These are phyloP conservation scores for Amorphotheca resinae DNA, from an alignment of 495 filamentous ascomycete species.

Conservation along the genomic window DNA sequence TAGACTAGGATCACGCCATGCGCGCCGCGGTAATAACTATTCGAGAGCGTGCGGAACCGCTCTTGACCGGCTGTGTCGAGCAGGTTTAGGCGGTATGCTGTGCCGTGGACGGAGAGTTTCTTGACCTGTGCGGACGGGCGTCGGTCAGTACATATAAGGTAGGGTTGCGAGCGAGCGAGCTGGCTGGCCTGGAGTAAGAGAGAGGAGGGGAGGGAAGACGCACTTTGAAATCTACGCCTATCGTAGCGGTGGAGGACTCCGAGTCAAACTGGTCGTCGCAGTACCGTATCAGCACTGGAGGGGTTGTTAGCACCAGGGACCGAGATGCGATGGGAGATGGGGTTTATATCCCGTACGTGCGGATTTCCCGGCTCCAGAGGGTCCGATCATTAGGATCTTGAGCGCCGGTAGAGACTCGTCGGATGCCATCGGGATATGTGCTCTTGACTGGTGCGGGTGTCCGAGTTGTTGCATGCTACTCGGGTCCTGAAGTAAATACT, in stretches of 20 bases:
- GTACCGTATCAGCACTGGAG: slow-evolving; percentile 31
- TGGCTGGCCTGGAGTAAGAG: background rate
- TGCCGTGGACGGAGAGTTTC: slow-evolving; percentile 35
- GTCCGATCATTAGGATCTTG: slow-evolving; percentile 41
- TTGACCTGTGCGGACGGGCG: slow-evolving; percentile 13
- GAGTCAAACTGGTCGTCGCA: slow-evolving; percentile 50
- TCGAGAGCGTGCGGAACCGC: slow-evolving; percentile 47
- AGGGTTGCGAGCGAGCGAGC: too few species aligned
- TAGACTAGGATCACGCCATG: slow-evolving; percentile 49
- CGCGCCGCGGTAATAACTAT: slow-evolving; percentile 47
- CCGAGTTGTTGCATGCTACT: too few species aligned
- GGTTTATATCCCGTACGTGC: slow-evolving; percentile 29
- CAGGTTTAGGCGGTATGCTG: slow-evolving; percentile 41
- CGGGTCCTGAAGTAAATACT: background rate
- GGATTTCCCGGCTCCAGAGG: slow-evolving; percentile 41
- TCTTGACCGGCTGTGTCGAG: slow-evolving; percentile 49
- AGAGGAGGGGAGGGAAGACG: slow-evolving; percentile 1
- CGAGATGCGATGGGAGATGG: background rate
- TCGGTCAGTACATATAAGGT: background rate
- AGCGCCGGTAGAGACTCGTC: slow-evolving; percentile 37
- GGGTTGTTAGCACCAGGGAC: background rate
- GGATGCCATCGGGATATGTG: slow-evolving; percentile 25
- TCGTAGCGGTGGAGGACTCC: slow-evolving; percentile 43
- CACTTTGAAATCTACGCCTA: slow-evolving; percentile 51
- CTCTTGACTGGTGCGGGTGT: background rate